Percentiles rank a stretch among this genome's conserved stretches.
Evolutionary conservation across 2,329 filamentous ascomycete genomes (phyloP).

Genomic region (Hymenoscyphus linearis): DNA sequence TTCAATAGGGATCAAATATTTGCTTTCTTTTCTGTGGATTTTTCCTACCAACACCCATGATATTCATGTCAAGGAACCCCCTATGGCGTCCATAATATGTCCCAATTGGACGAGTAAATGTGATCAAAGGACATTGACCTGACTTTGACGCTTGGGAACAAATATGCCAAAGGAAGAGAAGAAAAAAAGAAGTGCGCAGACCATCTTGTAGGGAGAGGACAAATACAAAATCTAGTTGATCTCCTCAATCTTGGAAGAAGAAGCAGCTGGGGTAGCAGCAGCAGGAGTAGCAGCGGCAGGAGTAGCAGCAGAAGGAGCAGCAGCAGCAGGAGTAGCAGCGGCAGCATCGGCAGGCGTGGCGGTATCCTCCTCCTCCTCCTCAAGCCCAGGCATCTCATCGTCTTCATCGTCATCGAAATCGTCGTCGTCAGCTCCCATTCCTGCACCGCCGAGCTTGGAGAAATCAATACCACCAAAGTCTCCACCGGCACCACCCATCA

Average conservation of each 20-base stretch:
- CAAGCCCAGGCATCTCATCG: constrained; percentile 73
- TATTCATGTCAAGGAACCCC: background rate
- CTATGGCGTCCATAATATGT: background rate
- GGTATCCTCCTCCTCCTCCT: constrained; percentile 50
- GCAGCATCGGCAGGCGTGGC: constrained; percentile 38
- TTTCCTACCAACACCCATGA: background rate
- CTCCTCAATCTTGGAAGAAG: constrained; percentile 37
- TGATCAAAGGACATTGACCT: background rate
- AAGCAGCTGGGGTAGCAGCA: constrained; percentile 36
- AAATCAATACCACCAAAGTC: constrained; percentile 89
- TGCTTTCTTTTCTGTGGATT: background rate
- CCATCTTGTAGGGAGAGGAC: background rate
- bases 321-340: constrained; percentile 36
- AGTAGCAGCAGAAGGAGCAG: constrained; percentile 38
- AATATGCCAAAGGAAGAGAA: background rate
- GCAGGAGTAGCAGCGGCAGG: constrained; percentile 39
- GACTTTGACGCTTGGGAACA: background rate
- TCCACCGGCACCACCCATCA: constrained; percentile 44
- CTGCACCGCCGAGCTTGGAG: constrained; percentile 75
- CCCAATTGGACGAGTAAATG: background rate
- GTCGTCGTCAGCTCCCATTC: constrained; percentile 34
- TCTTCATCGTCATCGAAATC: constrained; percentile 38
- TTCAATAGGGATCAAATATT: background rate
- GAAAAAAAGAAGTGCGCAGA: background rate
- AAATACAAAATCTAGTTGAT: constrained; percentile 26